phyloP scores from a whole-genome alignment of 73 alveolate genomes.

The Paramecium tetraurelia region DNA sequence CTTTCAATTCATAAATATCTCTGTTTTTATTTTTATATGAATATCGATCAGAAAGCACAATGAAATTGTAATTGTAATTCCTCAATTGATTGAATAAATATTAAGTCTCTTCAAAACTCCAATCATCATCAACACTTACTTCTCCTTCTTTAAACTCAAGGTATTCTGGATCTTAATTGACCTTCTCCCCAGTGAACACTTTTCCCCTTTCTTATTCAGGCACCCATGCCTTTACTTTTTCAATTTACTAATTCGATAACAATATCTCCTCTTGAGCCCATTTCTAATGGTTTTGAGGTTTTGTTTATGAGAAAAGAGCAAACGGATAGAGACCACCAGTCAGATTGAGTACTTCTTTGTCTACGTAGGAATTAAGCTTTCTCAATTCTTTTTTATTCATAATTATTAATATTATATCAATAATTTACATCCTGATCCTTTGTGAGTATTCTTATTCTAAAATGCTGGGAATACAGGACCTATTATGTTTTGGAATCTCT shows the following conservation, averaged over 20 bases:
- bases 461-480: constrained; percentile 51
- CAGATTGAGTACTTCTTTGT: constrained; percentile 50
- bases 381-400: constrained; percentile 35
- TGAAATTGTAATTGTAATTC: constrained; percentile 26
- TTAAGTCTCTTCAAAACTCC: constrained; percentile 55
- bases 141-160: constrained; percentile 31
- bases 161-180: constrained; percentile 17
- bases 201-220: constrained; percentile 23
- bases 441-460: constrained; percentile 8
- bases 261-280: constrained; percentile 40
- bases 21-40: neutral
- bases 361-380: neutral
- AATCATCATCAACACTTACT: neutral
- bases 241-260: neutral
- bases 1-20: constrained; percentile 37
- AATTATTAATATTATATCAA: neutral
- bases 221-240: constrained; percentile 34
- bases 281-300: neutral
- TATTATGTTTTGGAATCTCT: neutral
- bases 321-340: constrained; percentile 54
- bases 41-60: constrained; percentile 49
- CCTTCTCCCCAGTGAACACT: constrained; percentile 30
- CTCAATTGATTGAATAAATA: constrained; percentile 10
- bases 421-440: neutral
- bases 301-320: neutral